Conservation (phyloP, 306 rosid species). For the Cucumis cinereus region DNA sequence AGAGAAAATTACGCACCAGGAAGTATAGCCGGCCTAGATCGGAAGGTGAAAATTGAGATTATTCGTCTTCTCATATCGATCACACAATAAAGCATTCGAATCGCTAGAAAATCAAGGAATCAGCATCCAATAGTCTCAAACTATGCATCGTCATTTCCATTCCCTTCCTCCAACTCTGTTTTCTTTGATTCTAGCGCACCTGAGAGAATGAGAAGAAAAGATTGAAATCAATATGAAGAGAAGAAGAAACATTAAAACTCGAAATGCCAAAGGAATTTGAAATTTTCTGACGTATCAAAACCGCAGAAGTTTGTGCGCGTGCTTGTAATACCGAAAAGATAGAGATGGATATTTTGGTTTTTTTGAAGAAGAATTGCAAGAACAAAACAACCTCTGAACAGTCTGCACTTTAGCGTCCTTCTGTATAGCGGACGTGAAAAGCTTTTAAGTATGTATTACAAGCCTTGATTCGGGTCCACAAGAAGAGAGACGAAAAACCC, state of each 20-base stretch:
- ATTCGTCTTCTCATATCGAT: neutral
- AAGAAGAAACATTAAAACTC: neutral
- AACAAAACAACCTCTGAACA: neutral
- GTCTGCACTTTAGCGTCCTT: neutral
- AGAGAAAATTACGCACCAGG: neutral
- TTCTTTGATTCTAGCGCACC: neutral
- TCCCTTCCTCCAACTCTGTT: neutral
- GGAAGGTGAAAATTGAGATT: neutral
- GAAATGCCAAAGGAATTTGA: neutral
- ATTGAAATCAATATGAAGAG: neutral
- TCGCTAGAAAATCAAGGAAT: neutral
- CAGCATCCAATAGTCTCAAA: neutral
- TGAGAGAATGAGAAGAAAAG: neutral
- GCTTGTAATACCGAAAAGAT: neutral
- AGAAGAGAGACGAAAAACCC: no score
- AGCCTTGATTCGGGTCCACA: neutral
- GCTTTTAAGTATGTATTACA: no score
- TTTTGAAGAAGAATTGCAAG: neutral
- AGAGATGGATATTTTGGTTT: neutral
- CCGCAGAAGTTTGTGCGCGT: neutral
- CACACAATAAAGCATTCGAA: neutral
- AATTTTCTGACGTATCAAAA: neutral
- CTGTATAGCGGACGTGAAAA: no score
- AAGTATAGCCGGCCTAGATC: neutral
- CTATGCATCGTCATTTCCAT: neutral